Conservation (phyloP, 2,329 filamentous ascomycete species). For the Ceratocystis diversiconidia region DNA sequence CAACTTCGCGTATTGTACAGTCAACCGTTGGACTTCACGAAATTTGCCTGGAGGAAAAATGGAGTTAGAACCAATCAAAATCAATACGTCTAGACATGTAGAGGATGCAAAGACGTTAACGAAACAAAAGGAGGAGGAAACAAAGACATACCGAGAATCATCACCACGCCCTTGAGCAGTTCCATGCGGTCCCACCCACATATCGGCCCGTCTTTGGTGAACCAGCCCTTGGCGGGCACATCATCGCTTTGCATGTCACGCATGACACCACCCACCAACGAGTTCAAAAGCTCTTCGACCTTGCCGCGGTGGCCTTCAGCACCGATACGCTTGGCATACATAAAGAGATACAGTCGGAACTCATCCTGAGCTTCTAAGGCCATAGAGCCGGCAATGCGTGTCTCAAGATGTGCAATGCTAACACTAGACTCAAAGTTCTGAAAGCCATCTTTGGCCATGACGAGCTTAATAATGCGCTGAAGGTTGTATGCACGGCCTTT, state of each 20-base stretch:
- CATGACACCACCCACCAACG: conserved; percentile 58
- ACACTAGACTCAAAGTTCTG: conserved; percentile 84
- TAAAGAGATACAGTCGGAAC: conserved; percentile 86
- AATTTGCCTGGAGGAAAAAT: conserved; percentile 59
- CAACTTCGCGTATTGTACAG: conserved; percentile 85
- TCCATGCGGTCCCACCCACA: conserved; percentile 87
- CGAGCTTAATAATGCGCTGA: conserved; percentile 76
- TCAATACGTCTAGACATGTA: not conserved
- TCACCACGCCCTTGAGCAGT: conserved; percentile 74
- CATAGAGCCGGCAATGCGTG: conserved; percentile 77
- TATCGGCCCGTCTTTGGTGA: conserved; percentile 52
- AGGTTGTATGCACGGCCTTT: conserved; percentile 85
- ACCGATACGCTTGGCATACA: conserved; percentile 93
- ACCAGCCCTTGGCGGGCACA: conserved; percentile 39
- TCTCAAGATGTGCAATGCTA: conserved; percentile 89
- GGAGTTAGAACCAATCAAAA: not conserved
- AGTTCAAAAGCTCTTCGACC: conserved; percentile 81
- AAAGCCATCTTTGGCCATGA: conserved; percentile 79
- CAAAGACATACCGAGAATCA: conserved; percentile 65
- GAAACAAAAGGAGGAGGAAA: not conserved
- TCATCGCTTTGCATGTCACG: conserved; percentile 38
- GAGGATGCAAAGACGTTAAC: not conserved
- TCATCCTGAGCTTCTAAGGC: conserved; percentile 78
- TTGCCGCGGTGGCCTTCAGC: conserved; percentile 77
- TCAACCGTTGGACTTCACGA: conserved; percentile 81